Percentiles rank a stretch among this genome's conserved stretches.
Evolutionary conservation across 177 flowering plant species (phyloP).

Genomic region (Vitis hybrid): DNA sequence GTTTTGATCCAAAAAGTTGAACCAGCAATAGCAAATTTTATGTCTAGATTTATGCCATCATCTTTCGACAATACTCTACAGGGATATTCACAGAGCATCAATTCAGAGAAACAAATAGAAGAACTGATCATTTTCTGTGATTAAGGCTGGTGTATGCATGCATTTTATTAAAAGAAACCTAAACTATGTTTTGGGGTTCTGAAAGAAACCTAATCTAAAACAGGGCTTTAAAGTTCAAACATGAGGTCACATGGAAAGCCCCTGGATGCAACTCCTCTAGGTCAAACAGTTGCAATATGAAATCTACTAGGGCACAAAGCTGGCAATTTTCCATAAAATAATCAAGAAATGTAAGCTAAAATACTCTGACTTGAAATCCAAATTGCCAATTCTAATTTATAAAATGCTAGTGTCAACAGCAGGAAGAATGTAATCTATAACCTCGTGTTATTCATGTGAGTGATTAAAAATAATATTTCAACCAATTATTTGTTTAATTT

Average conservation of each 20-base stretch:
- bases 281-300: neutral
- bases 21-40: neutral
- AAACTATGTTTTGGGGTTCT: no score
- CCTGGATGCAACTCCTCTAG: neutral
- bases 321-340: neutral
- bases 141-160: no score
- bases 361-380: neutral
- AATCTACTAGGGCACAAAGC: neutral
- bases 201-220: no score
- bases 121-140: no score
- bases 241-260: neutral
- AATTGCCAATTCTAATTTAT: neutral
- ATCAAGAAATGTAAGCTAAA: neutral
- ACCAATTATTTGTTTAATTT: neutral
- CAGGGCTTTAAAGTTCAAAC: neutral
- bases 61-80: neutral
- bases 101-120: no score
- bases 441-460: neutral
- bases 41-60: neutral
- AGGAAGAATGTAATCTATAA: neutral
- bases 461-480: constrained; percentile 1
- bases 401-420: neutral
- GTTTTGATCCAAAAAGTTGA: neutral
- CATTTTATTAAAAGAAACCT: no score
- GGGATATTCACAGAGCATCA: neutral